Evolutionary conservation across 106 monocot genomes (phyloP), one percentile per base, ranked within the genome.

Genomic region (Xerophyta viscosa): DNA sequence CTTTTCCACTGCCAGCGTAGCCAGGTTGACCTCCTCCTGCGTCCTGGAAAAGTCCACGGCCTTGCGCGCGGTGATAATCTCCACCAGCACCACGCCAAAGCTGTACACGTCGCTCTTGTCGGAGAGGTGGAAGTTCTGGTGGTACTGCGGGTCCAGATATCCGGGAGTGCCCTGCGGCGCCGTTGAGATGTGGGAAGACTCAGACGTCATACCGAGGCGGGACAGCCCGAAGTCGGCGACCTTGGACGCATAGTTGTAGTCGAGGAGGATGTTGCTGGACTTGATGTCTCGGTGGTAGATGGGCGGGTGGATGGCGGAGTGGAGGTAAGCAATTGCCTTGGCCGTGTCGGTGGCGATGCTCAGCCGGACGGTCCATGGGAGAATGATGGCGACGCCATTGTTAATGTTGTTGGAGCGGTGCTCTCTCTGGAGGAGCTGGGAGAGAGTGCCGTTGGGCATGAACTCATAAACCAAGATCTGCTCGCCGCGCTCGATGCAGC

Each of bases 101-200:
- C 87, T 87, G 54, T 87, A 87, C 4, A 87, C 87, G 27, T 87
- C 87, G 36, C 87, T 82, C 74, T 82, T 81, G 50, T 87, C 87
- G 0, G 87, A 81, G 20, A 87, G 61, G 50, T 87, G 87, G 57
- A 77, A 87, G 48, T 81, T 78, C 65, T 87, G 87, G 39, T 87
- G 81, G 64, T 87, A 87, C 74, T 87, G 81, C 0, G 87, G 87
- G 22, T 87, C 87, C 12, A 87, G 60, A 33, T 87, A 87, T 0
- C 87, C 87, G 7, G 74, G 87, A 1, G 74, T 87, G 2, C 87
- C 87, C 56, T 87, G 87, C 8, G 87, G 87, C 7, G 71, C 67
- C 0, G 74, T 87, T 19, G 82, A 87, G 17, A 82, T 54, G 46
- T 87, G 82, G n/a, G 87, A 82, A 20, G 41, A 56, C 46, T 78